Conservation (phyloP, 2,329 filamentous ascomycete genomes). For the Alternaria angustiovoidea region DNA sequence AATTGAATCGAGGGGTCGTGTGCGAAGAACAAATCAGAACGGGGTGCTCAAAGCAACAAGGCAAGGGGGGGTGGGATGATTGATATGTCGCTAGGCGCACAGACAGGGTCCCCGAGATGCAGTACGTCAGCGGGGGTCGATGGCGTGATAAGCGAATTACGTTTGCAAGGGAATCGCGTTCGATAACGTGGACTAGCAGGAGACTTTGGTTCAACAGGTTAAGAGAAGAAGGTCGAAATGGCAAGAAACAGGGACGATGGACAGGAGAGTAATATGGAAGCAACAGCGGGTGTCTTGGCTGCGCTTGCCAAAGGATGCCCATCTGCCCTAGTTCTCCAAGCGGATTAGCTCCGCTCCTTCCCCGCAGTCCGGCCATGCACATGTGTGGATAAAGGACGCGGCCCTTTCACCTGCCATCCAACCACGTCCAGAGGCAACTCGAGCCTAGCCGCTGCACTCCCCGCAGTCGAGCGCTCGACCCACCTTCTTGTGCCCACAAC, state of each 20-base stretch:
- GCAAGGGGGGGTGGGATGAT: conserved; percentile 23
- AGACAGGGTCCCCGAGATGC: conserved; percentile 28
- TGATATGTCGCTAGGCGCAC: conserved; percentile 34
- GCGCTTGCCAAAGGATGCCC: conserved; percentile 19
- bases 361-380: conserved; percentile 41
- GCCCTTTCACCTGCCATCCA: conserved; percentile 18
- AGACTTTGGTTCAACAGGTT: conserved; percentile 13
- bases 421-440: conserved; percentile 15
- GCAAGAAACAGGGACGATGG: conserved; percentile 23
- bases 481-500: conserved; percentile 28
- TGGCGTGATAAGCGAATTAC: conserved; percentile 37
- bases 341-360: conserved; percentile 36
- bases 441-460: conserved; percentile 26
- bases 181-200: conserved; percentile 22
- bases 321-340: conserved; percentile 22
- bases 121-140: conserved; percentile 37
- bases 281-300: conserved; percentile 20
- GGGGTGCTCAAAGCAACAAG: conserved; percentile 19
- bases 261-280: conserved; percentile 36
- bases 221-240: conserved; percentile 11
- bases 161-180: conserved; percentile 20
- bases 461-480: conserved; percentile 28
- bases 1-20: background rate
- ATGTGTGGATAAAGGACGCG: conserved; percentile 28
- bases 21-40: conserved; percentile 7